A percentile compares a stretch with the other conserved stretches of the same genome.
Evolutionary conservation across 1,284 basidiomycete species (phyloP).

Genomic region (Neonothopanus nambi): DNA sequence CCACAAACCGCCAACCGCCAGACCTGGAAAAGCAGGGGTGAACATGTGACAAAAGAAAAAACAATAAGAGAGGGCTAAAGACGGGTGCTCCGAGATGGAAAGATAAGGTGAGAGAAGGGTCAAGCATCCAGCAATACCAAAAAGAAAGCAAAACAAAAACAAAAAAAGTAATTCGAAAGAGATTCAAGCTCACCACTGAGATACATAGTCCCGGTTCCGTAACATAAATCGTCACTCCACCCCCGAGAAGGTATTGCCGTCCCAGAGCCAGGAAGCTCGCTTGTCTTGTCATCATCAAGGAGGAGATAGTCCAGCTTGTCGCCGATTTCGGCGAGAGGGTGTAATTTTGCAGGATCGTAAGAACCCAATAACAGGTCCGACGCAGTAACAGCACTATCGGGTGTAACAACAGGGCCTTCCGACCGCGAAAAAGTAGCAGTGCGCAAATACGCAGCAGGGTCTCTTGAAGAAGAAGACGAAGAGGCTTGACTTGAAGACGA

Average conservation of each 20-base stretch:
- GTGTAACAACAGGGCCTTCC: constrained; percentile 36
- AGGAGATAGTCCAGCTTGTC: constrained; percentile 91
- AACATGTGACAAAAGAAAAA: constrained; percentile 71
- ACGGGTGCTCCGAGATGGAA: constrained; percentile 44
- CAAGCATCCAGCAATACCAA: constrained; percentile 45
- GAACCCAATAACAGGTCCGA: constrained; percentile 81
- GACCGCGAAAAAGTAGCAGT: constrained; percentile 54
- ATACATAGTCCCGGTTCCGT: constrained; percentile 99
- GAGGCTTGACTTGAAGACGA: constrained; percentile 22
- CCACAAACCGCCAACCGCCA: constrained; percentile 92
- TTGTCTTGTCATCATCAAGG: constrained; percentile 92
- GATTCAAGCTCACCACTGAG: constrained; percentile 81
- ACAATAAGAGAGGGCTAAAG: constrained; percentile 72
- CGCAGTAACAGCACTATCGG: constrained; percentile 68
- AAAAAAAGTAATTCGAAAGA: constrained; percentile 64
- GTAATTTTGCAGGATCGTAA: constrained; percentile 88
- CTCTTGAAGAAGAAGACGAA: constrained; percentile 25
- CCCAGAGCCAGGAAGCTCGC: constrained; percentile 80
- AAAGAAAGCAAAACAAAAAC: constrained; percentile 41
- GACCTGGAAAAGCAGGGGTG: constrained; percentile 69
- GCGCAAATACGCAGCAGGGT: constrained; percentile 50
- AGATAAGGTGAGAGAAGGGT: constrained; percentile 68
- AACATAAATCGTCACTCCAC: constrained; percentile 99
- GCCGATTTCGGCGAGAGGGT: constrained; percentile 86
- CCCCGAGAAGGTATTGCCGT: constrained; percentile 92